Conservation (phyloP, 768 basidiomycete species). For the Amanita molliuscula region DNA sequence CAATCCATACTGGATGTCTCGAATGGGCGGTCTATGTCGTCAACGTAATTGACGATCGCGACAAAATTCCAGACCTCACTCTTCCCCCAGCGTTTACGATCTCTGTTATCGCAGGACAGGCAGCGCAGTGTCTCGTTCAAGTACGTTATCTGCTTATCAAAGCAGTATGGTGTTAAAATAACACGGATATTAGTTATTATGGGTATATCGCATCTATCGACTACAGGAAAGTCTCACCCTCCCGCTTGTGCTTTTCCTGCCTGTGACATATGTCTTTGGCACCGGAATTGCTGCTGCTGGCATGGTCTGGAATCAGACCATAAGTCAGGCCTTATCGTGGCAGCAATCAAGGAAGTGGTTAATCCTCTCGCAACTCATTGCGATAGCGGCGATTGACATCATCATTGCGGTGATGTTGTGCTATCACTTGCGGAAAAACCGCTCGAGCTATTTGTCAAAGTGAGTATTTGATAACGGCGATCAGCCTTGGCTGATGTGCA, state of each 20-base stretch:
- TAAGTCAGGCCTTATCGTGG: background rate
- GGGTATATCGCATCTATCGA: conserved; percentile 1
- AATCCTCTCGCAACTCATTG: background rate
- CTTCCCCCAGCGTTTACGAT: background rate
- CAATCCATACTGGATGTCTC: background rate
- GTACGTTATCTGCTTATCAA: background rate
- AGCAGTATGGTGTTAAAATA: background rate
- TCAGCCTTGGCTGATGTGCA: background rate
- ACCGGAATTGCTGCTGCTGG: background rate
- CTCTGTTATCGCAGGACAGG: background rate
- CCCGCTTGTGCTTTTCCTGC: background rate
- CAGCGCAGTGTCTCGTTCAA: background rate
- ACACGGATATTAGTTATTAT: background rate
- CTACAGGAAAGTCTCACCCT: background rate
- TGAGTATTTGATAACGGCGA: background rate
- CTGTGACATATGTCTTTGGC: background rate
- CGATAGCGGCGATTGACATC: background rate
- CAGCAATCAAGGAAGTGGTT: background rate
- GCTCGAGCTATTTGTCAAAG: background rate
- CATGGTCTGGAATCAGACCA: background rate
- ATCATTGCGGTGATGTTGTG: background rate
- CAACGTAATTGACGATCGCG: background rate
- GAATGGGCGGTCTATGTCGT: background rate
- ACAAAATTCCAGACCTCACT: background rate
- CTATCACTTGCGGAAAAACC: background rate